Evolutionary conservation across 305 asterid genomes (phyloP).

Genomic region (Fraxinus floribunda): DNA sequence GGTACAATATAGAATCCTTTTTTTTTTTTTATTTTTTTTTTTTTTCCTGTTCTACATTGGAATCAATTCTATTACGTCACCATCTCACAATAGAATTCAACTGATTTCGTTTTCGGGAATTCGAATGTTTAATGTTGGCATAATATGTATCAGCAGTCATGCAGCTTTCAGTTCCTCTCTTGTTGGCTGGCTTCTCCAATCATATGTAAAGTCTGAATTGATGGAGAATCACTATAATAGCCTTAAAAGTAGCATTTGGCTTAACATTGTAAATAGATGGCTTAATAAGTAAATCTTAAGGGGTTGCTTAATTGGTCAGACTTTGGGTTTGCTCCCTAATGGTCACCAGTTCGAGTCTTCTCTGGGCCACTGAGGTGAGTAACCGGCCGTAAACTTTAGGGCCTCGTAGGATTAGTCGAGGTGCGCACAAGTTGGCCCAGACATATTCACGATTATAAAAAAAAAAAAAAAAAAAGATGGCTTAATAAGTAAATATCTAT

Average conservation of each 20-base stretch:
- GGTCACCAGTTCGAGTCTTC: too few relatives aligned
- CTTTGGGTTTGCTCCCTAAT: too few relatives aligned
- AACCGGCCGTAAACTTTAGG: too few relatives aligned
- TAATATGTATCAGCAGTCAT: not conserved
- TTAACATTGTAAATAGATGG: conserved; percentile 10
- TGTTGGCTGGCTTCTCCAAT: conserved; percentile 1
- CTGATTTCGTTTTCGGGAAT: conserved; percentile 8
- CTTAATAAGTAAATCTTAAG: not conserved
- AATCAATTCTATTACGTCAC: not conserved
- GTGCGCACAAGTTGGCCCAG: too few relatives aligned
- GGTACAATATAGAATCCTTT: not conserved
- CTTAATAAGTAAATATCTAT: not conserved
- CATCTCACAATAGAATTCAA: not conserved
- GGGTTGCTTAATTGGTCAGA: too few relatives aligned
- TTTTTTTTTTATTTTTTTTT: too few relatives aligned
- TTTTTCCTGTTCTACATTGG: not conserved
- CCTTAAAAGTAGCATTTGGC: conserved; percentile 15
- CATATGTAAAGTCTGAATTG: not conserved
- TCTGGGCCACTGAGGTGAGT: too few relatives aligned
- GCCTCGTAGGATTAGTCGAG: too few relatives aligned
- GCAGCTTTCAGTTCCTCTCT: not conserved
- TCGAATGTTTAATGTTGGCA: not conserved
- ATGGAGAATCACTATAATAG: conserved; percentile 11
- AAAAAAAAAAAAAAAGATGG: too few relatives aligned
- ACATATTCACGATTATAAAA: too few relatives aligned